Evolutionary conservation across 441 rosid genomes (phyloP).

Genomic region (Croton setiger): DNA sequence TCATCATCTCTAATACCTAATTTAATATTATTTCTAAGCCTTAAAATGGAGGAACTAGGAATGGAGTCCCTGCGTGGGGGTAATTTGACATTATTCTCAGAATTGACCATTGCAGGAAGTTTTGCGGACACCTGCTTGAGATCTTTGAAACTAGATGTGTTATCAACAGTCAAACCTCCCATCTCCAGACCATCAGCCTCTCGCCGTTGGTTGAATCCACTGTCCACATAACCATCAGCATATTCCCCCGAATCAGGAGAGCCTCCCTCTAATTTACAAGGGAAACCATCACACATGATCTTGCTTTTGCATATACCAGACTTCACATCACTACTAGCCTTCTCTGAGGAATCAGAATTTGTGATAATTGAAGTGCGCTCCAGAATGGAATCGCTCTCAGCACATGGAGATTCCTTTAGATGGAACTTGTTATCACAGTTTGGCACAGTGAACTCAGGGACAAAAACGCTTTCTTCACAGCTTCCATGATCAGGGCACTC

Average conservation of each 20-base stretch:
- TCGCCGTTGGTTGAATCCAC: constrained; percentile 28
- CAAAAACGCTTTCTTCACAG: constrained; percentile 30
- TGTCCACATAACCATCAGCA: constrained; percentile 30
- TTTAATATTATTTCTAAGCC: constrained; percentile 49
- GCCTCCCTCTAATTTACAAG: constrained; percentile 31
- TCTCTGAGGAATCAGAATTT: constrained; percentile 34
- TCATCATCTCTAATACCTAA: constrained; percentile 65
- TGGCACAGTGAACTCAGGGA: constrained; percentile 34
- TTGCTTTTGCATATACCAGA: constrained; percentile 29
- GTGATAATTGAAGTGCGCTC: constrained; percentile 38
- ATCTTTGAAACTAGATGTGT: constrained; percentile 37
- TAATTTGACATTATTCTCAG: constrained; percentile 37
- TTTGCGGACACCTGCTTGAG: constrained; percentile 32
- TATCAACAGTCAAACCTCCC: constrained; percentile 31
- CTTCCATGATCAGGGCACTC: constrained; percentile 48
- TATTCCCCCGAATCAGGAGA: constrained; percentile 33
- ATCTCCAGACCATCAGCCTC: constrained; percentile 26
- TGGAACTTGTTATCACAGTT: constrained; percentile 38
- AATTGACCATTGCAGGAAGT: constrained; percentile 30
- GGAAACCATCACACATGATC: constrained; percentile 25
- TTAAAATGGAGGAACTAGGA: constrained; percentile 46
- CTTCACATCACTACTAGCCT: constrained; percentile 36
- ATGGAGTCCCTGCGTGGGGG: constrained; percentile 30
- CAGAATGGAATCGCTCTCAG: constrained; percentile 40
- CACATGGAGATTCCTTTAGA: constrained; percentile 36